phyloP scores from a whole-genome alignment of 495 filamentous ascomycete genomes.

The Aspergillus haitiensis region DNA sequence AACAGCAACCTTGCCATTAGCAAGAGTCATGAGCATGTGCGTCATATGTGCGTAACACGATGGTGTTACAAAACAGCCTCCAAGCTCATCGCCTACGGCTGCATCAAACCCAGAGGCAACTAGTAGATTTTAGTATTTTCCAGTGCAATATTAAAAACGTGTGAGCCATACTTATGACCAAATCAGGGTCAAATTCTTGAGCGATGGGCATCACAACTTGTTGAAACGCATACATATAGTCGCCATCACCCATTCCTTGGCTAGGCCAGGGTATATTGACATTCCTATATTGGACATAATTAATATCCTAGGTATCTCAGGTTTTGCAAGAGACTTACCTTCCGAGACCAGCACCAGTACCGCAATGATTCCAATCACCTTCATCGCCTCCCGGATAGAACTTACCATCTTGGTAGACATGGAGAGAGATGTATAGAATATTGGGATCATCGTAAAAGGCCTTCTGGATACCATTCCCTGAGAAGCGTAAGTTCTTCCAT shows the following conservation, averaged over 20 bases:
- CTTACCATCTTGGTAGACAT: slow-evolving; percentile 75
- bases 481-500: slow-evolving; percentile 24
- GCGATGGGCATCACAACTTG: slow-evolving; percentile 97
- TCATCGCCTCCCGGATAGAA: slow-evolving; percentile 84
- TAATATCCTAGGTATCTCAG: not conserved
- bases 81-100: slow-evolving; percentile 86
- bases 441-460: slow-evolving; percentile 95
- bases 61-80: slow-evolving; percentile 87
- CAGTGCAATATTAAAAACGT: too few species aligned
- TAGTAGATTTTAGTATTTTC: slow-evolving; percentile 26
- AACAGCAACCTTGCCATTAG: slow-evolving; percentile 83
- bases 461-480: slow-evolving; percentile 93
- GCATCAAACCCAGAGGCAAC: slow-evolving; percentile 97
- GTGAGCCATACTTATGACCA: slow-evolving; percentile 68
- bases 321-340: slow-evolving; percentile 39
- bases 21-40: slow-evolving; percentile 97
- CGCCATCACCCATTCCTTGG: slow-evolving; percentile 93
- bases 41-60: slow-evolving; percentile 97
- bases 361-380: slow-evolving; percentile 75
- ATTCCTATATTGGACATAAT: slow-evolving; percentile 56
- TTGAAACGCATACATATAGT: slow-evolving; percentile 96
- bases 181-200: slow-evolving; percentile 86
- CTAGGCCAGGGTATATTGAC: slow-evolving; percentile 93
- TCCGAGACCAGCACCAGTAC: slow-evolving; percentile 70
- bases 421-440: slow-evolving; percentile 94